Base-by-base conservation (phyloP, 2,329 filamentous ascomycete species). In the Aureobasidium sp. region DNA sequence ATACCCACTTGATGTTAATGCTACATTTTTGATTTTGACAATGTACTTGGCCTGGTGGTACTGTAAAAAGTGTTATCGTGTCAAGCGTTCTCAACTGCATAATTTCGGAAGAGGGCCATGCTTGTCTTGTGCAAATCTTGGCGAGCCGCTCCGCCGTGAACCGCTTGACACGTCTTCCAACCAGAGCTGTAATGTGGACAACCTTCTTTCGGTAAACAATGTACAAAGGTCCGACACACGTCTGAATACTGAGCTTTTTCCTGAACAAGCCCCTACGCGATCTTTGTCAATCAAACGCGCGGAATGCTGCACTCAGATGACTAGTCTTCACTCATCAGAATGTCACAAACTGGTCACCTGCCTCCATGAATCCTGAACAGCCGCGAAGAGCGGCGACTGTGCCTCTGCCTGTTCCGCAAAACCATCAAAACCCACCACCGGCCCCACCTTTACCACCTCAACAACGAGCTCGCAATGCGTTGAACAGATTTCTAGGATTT, bases 401-500 rank as follows among this genome's bases (percentile, higher is more conserved):
- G 27, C 53, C 55, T 19, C 16, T 56, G 32, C 42, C 54, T 22
- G 53, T 53, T 12, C 51, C 51, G 17, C 40, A 45, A 38, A 29
- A 8, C 16, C 30, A 42, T 22, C 39, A 45, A 17, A 45, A 53
- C n/a, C 51, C 54, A 14, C 58, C 57, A 17, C 56, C 57, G 22
- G 53, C 56, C 19, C 56, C 56, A 19, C 58, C 58, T 35, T 40
- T 55, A 17, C 57, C 55, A 22, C 55, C 57, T 17, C 55, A 53
- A 25, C 54, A 56, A 40, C 55, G 40, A 49, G 58, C 66, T 64
- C 55, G 49, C 40, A 61, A 56, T 56, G 70, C 70, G 60, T 69
- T 71, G 62, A 75, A 76, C 59, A 72, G 77, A 59, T 74, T 80
- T 58, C 74, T 80, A 54, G 75, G 77, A 29, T 71, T 77, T 38